These are phyloP conservation scores for Salix udensis DNA, from an alignment of 345 rosid genomes.

Conservation along the genomic window DNA sequence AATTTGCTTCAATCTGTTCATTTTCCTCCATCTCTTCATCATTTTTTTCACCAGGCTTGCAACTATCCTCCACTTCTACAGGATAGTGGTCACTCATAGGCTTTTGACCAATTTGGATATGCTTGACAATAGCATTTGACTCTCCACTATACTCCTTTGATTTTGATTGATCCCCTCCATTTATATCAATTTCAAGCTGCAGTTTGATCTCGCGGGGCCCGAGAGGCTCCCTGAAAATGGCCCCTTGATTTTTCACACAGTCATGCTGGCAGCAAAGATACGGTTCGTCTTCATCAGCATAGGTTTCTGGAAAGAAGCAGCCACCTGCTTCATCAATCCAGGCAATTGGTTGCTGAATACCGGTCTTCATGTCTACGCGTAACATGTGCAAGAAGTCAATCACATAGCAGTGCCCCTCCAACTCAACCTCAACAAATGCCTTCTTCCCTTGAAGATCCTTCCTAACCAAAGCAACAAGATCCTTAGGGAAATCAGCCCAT, in stretches of 20 bases:
- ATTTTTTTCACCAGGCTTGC: slow-evolving; percentile 36
- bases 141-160: slow-evolving; percentile 72
- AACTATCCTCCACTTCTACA: slow-evolving; percentile 48
- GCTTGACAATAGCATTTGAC: slow-evolving; percentile 46
- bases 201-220: slow-evolving; percentile 66
- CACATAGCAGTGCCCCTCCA: slow-evolving; percentile 40
- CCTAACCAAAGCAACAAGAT: slow-evolving; percentile 33
- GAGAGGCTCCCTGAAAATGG: slow-evolving; percentile 13
- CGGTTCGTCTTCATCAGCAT: slow-evolving; percentile 36
- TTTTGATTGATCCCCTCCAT: slow-evolving; percentile 44
- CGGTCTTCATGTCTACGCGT: slow-evolving; percentile 59
- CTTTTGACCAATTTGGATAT: slow-evolving; percentile 36
- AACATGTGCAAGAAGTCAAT: slow-evolving; percentile 87
- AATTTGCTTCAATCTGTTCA: slow-evolving; percentile 21
- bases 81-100: slow-evolving; percentile 15
- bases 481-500: slow-evolving; percentile 70
- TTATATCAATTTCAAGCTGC: slow-evolving; percentile 76
- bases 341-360: slow-evolving; percentile 61
- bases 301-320: slow-evolving; percentile 81
- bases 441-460: slow-evolving; percentile 63
- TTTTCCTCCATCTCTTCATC: slow-evolving; percentile 31
- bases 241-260: slow-evolving; percentile 28
- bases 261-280: slow-evolving; percentile 37
- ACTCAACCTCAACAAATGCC: slow-evolving; percentile 56
- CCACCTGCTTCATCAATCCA: slow-evolving; percentile 85